Base-by-base conservation (phyloP, 352 stramenopile genomes). In the Phytophthora sansomeana region DNA sequence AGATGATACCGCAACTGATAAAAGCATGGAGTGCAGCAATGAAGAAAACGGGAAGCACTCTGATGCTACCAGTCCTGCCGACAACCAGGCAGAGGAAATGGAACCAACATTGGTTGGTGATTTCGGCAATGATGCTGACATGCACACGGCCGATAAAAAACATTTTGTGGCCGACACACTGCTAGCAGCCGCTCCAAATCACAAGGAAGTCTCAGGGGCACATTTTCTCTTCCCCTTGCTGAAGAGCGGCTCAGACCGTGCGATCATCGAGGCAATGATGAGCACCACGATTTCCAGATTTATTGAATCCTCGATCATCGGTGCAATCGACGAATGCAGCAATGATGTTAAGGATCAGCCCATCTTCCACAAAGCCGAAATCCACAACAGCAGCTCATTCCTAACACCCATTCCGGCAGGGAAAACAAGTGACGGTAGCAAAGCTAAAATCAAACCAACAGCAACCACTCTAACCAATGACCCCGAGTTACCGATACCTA, bases 211-310 rank as follows among this genome's bases (percentile, higher is more conserved):
- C 11, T 5, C 33, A 17, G 33, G 33, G n/a, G n/a, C 10, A 39
- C 11, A 39, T 39, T 17, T 17, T 11, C 8, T 16, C 16, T 51
- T 26, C 13, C 8, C 32, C 1, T 47, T 78, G n/a, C 3, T 53
- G 0, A 78, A 74, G 14, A 72, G 55, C 19, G 51, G 63, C 30
- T 78, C 69, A 0, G 63, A 78, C 51, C 56, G 42, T 19, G 53
- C 63, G 28, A 75, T 78, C 30, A 33, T 78, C 5, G 41, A 17
- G 16, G 65, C 60, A 5, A 64, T 78, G 33, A 72, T 78, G 69
- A 48, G 28, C 24, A 58, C 35, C 6, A 66, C 51, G 1, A 74
- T 78, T 30, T 38, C 49, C 11, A 66, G 7, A 8, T 74, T 55
- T 28, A 24, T 77, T 6, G 41, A 74, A 7, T 13, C 17, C 0